These are phyloP conservation scores for Grosmannia serpens DNA, from an alignment of 2,329 filamentous ascomycete species.

Conservation along the genomic window DNA sequence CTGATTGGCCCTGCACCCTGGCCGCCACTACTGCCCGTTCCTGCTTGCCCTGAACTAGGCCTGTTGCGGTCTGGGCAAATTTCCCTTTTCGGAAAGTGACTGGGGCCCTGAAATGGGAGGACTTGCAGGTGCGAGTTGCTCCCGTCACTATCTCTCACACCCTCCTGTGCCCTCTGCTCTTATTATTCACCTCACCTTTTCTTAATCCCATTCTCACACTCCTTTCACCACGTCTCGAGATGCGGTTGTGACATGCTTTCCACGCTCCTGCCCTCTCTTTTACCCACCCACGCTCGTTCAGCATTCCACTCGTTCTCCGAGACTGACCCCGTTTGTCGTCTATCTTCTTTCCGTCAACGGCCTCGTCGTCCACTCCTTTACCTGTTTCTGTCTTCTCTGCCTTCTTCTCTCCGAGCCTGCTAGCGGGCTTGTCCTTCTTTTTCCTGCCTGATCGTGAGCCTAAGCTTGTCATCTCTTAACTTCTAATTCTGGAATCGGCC, in stretches of 20 bases:
- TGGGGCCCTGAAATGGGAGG: not conserved
- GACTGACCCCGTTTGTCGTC: not conserved
- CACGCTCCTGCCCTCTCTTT: not conserved
- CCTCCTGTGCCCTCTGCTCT: not conserved
- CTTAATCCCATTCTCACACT: not conserved
- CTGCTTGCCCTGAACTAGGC: not conserved
- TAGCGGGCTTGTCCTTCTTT: slow-evolving; percentile 49
- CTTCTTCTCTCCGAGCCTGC: slow-evolving; percentile 30
- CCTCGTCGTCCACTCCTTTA: slow-evolving; percentile 10
- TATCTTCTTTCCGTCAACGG: not conserved
- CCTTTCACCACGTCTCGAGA: slow-evolving; percentile 2
- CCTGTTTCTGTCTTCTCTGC: slow-evolving; percentile 3
- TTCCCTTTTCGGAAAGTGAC: not conserved
- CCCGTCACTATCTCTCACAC: not conserved
- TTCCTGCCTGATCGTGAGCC: slow-evolving; percentile 8
- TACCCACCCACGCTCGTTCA: slow-evolving; percentile 6
- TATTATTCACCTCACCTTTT: not conserved
- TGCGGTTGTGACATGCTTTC: slow-evolving; percentile 5
- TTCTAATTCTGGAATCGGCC: not conserved
- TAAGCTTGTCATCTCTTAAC: not conserved
- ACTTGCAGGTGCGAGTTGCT: not conserved
- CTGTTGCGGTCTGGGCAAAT: not conserved
- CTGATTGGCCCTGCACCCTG: not conserved
- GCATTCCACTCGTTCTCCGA: slow-evolving; percentile 7
- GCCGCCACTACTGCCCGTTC: slow-evolving; percentile 1